These are phyloP conservation scores for Gymnopilus junonius DNA, from an alignment of 768 basidiomycete genomes.

Conservation along the genomic window DNA sequence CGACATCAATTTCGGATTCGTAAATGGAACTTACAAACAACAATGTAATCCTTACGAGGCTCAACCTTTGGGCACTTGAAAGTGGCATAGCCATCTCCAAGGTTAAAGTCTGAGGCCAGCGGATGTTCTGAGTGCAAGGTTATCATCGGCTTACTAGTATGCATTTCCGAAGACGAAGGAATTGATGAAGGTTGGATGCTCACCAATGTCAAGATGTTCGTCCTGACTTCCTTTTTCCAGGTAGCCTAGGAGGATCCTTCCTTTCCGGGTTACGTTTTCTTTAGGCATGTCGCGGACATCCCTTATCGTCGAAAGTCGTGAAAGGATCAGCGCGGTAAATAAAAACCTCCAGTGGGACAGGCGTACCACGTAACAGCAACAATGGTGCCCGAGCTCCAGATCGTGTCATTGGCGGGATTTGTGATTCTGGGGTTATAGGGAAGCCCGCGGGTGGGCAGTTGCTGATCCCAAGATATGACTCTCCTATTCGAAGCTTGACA, in stretches of 20 bases:
- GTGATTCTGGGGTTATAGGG: conserved; percentile 46
- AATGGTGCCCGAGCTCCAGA: conserved; percentile 42
- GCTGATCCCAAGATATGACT: conserved; percentile 17
- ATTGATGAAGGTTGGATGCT: conserved; percentile 8
- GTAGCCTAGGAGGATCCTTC: conserved; percentile 50
- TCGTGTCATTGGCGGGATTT: conserved; percentile 37
- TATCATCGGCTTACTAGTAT: conserved; percentile 13
- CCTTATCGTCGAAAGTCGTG: conserved; percentile 37
- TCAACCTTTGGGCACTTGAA: conserved; percentile 48
- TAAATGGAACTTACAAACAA: conserved; percentile 48
- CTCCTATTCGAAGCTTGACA: conserved; percentile 27
- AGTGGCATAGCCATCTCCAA: conserved; percentile 43
- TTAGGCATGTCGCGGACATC: conserved; percentile 38
- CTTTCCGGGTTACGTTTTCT: conserved; percentile 38
- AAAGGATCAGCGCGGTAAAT: conserved; percentile 21
- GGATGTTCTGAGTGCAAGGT: conserved; percentile 47
- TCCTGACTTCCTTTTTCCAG: conserved; percentile 37
- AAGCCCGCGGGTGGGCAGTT: conserved; percentile 31
- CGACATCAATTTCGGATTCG: background rate
- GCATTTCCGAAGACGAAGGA: conserved; percentile 13
- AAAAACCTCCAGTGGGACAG: conserved; percentile 16
- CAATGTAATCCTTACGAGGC: conserved; percentile 44
- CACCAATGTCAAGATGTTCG: conserved; percentile 54
- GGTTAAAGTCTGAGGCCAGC: conserved; percentile 49
- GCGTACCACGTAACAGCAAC: conserved; percentile 51